A percentile compares a stretch with the other conserved stretches of the same genome.
Evolutionary conservation across 768 basidiomycete genomes (phyloP).

Genomic region (Auricularia auricula-judae): DNA sequence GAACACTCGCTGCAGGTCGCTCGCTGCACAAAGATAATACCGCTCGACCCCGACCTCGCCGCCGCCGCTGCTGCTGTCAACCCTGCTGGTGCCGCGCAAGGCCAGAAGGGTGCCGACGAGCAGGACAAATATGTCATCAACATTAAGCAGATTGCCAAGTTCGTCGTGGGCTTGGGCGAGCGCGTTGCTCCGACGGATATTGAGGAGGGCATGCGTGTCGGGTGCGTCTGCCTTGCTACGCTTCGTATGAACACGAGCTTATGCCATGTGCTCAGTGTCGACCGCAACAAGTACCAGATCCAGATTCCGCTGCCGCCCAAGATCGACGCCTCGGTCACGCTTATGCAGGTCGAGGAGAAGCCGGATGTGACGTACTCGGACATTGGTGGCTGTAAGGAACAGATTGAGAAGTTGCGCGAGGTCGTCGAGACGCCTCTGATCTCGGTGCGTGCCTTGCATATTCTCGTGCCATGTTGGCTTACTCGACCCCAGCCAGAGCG

Average conservation of each 20-base stretch:
- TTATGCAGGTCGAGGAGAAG: conserved; percentile 99
- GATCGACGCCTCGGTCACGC: conserved; percentile 97
- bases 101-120: conserved; percentile 95
- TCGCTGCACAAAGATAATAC: conserved; percentile 96
- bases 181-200: conserved; percentile 96
- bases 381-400: conserved; percentile 97
- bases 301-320: conserved; percentile 97
- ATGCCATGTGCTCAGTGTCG: conserved; percentile 46
- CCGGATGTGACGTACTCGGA: conserved; percentile 98
- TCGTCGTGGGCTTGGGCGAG: conserved; percentile 94
- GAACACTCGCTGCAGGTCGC: conserved; percentile 96
- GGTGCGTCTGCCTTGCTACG: conserved; percentile 42
- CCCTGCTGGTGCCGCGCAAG: conserved; percentile 62
- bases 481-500: conserved; percentile 74
- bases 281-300: conserved; percentile 95
- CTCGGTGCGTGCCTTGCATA: conserved; percentile 45
- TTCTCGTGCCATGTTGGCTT: background rate
- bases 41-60: conserved; percentile 62
- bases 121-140: conserved; percentile 99
- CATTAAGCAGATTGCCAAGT: conserved; percentile 99
- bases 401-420: conserved; percentile 97
- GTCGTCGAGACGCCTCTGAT: conserved; percentile 95
- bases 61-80: conserved; percentile 73
- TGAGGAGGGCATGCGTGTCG: conserved; percentile 99
- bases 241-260: background rate